These are phyloP conservation scores for Schizosaccharomyces octosporus DNA, from an alignment of 805 yeast species.

Conservation along the genomic window DNA sequence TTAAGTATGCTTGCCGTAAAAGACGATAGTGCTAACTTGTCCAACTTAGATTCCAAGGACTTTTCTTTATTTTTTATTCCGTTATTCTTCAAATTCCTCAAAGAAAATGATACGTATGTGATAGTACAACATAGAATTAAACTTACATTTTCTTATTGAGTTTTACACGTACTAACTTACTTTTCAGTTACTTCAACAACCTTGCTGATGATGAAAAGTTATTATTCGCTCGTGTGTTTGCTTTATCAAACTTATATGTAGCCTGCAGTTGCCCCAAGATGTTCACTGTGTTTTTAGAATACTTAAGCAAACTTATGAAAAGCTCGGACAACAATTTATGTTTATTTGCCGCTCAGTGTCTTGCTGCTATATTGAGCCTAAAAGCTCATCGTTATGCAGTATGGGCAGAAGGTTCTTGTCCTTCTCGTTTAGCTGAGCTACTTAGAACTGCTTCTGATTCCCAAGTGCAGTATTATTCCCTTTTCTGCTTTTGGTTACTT, in stretches of 20 bases:
- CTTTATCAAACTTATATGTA: not conserved
- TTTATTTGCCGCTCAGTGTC: slow-evolving; percentile 38
- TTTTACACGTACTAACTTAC: too few relatives aligned
- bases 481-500: slow-evolving; percentile 63
- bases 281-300: slow-evolving; percentile 9
- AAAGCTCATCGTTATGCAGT: slow-evolving; percentile 29
- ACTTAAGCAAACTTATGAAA: slow-evolving; percentile 12
- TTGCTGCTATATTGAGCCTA: slow-evolving; percentile 32
- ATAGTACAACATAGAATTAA: not conserved
- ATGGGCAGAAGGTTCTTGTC: slow-evolving; percentile 22
- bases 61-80: not conserved
- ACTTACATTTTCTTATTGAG: not conserved
- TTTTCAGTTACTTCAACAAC: not conserved
- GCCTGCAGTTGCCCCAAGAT: not conserved
- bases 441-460: slow-evolving; percentile 27
- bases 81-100: not conserved
- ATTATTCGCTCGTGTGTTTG: not conserved
- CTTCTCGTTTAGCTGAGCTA: slow-evolving; percentile 27
- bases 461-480: slow-evolving; percentile 62
- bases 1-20: slow-evolving; percentile 4
- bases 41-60: slow-evolving; percentile 15
- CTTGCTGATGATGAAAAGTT: not conserved
- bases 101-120: not conserved
- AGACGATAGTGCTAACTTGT: not conserved
- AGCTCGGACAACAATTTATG: slow-evolving; percentile 26